These are phyloP conservation scores for Adenanthera pavonina DNA, from an alignment of 306 rosid genomes.

Conservation along the genomic window DNA sequence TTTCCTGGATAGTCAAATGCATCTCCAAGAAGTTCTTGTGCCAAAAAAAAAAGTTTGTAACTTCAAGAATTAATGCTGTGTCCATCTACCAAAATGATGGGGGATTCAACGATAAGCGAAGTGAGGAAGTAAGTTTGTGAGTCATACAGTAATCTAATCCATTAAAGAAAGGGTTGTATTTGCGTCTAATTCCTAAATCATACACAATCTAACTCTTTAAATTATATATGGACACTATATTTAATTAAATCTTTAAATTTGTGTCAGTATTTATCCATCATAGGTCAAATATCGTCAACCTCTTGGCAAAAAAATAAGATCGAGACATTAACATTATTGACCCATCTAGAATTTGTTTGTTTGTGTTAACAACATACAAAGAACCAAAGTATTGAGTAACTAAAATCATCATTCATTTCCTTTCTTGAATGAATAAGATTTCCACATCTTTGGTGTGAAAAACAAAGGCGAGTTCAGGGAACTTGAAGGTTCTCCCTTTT, in stretches of 20 bases:
- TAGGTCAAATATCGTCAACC: background rate
- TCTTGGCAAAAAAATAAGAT: background rate
- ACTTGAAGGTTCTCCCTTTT: background rate
- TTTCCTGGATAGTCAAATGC: background rate
- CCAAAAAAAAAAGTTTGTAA: background rate
- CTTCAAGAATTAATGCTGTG: constrained; percentile 56
- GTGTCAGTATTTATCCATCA: background rate
- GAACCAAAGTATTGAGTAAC: background rate
- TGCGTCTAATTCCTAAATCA: background rate
- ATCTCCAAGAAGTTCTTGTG: background rate
- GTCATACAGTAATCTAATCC: background rate
- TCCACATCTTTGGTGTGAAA: background rate
- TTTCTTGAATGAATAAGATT: constrained; percentile 7
- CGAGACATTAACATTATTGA: background rate
- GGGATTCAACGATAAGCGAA: constrained; percentile 11
- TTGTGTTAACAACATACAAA: constrained; percentile 6
- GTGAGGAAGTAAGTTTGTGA: constrained; percentile 8
- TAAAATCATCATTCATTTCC: background rate
- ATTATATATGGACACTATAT: background rate
- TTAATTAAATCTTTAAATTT: no score
- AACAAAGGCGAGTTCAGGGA: background rate
- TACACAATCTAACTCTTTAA: background rate
- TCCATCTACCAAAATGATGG: constrained; percentile 67
- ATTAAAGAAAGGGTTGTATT: background rate
- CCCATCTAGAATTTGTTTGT: background rate